phyloP scores from a whole-genome alignment of 169 alveolate species.

The Babesia sp. region DNA sequence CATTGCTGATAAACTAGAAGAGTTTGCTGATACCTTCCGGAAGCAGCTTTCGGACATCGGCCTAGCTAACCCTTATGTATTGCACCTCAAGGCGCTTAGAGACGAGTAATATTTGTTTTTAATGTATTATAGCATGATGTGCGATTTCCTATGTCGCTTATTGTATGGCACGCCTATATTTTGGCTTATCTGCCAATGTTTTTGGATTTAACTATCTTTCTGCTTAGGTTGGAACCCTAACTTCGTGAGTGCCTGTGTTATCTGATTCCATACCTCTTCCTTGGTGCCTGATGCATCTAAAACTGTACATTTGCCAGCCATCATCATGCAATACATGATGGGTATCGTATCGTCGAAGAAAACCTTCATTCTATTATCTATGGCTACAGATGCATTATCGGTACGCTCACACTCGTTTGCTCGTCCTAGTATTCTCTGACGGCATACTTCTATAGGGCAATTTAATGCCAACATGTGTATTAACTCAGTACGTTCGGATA shows the following conservation, averaged over 20 bases:
- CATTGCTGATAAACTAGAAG: constrained; percentile 44
- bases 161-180: neutral
- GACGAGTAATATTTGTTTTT: constrained; percentile 22
- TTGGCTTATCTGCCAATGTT: neutral
- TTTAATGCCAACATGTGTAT: constrained; percentile 65
- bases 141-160: neutral
- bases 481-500: constrained; percentile 64
- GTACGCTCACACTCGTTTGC: constrained; percentile 85
- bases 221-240: constrained; percentile 28
- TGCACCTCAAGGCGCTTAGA: constrained; percentile 65
- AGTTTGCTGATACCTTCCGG: constrained; percentile 37
- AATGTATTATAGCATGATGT: neutral
- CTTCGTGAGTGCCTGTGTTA: constrained; percentile 6
- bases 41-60: constrained; percentile 55
- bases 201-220: neutral
- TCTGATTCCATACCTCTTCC: constrained; percentile 78
- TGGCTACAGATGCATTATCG: constrained; percentile 92
- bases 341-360: constrained; percentile 90
- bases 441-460: constrained; percentile 66
- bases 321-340: constrained; percentile 82
- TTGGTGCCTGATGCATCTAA: constrained; percentile 78
- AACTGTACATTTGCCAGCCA: constrained; percentile 78
- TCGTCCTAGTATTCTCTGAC: constrained; percentile 68
- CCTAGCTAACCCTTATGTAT: constrained; percentile 51
- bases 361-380: constrained; percentile 89